Evolutionary conservation across 805 yeast genomes (phyloP), one percentile per base, ranked within the genome.

Genomic region (Spencermartinsiella europaea): DNA sequence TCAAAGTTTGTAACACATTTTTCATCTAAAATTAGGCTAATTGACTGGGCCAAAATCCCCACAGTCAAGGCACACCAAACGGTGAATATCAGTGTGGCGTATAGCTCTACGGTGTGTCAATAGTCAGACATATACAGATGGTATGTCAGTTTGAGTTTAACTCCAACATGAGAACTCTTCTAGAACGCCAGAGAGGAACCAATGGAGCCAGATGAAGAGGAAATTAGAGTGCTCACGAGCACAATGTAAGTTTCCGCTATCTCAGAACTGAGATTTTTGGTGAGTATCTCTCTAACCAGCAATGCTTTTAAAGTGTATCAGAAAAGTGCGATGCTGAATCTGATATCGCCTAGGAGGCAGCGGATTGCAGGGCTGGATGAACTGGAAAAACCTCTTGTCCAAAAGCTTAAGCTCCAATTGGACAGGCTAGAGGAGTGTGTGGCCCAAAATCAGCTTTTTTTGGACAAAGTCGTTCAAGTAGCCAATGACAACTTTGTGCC

Each of bases 401-500:
- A 34, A 12, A 40, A 22, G 33, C 40, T 44, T 16, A 15, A 38
- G 21, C n/a, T 37, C 10, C 56, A 52, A 20, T 28, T 54, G 14
- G 48, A 49, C 21, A 37, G 44, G 12, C 17, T 55, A 10, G 50
- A 48, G 27, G 42, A 46, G 3, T 39, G 49, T 19, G 51, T 60
- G 12, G 45, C 47, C 3, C 44, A 21, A 16, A 61, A 60, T 34
- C 51, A 44, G 27, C 43, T 50, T 31, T 57, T 61, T 34, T 39
- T 60, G 34, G 44, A 46, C 20, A 27, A 44, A 8, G 53, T 61
- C 12, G 58, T 56, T 15, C 38, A 33, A n/a, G 47, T 51, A 8
- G 60, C 53, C 3, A 53, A 52, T 12, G 45, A 40, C 36, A 49
- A 47, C 20, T 56, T 59, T 45, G 39, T n/a, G 8, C 38, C 38